Evolutionary conservation across 306 rosid species (phyloP), one percentile per base, ranked within the genome.

Genomic region (Acacia acuminata): DNA sequence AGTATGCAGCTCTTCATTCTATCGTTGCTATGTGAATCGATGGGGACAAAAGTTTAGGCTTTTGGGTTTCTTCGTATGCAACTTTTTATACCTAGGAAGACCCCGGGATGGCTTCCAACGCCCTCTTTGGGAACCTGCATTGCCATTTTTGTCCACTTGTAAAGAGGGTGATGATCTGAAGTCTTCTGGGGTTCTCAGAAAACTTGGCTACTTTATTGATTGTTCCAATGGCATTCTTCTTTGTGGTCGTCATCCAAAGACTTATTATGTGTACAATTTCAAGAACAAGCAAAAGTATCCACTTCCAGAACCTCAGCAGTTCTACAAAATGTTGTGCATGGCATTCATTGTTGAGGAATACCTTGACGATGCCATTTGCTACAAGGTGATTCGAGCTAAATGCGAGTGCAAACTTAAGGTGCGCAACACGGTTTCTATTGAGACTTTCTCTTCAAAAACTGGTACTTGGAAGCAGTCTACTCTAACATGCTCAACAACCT

Each of bases 81-180:
- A 91, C 79, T 82, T 76, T 78, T 77, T 88, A 22, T 93, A 93
- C 76, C 91, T 93, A 65, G 89, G 89, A 71, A 88, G 90, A 77
- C 91, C 89, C 16, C 79, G 90, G 8, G 86, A 90, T 50, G 93
- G 94, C 42, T 77, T 67, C 44, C 82, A 79, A 11, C 94, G 96
- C 22, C 94, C 97, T 10, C n/a, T 67, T 32, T 88, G 78, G 53
- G 96, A 93, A 82, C 97, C 92, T 68, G 88, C 94, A 27, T 88
- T 93, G 76, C 91, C 91, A 2, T 83, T 91, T 25, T 84, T 93
- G 82, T 88, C 97, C 60, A 84, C 96, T 65, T 90, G 93, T 81
- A 86, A 85, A 83, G 97, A 93, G 44, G 93, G 97, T 72, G 94
- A 93, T 85, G 95, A 91, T 85, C 63, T 93, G 78, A 67, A 81